Evolutionary conservation across 306 rosid species (phyloP).

Genomic region (cucumber (Cucumis sativus)): Cucumber_9930_V3 NC_026661.2:22349001-22349500

Average conservation of each 20-base stretch:
- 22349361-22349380: slow-evolving; percentile 55
- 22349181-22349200: slow-evolving; percentile 39
- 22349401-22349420: background rate
- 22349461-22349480: slow-evolving; percentile 3
- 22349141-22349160: slow-evolving; percentile 15
- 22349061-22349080: slow-evolving; percentile 37
- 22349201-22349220: slow-evolving; percentile 93
- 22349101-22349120: slow-evolving; percentile 42
- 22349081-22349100: slow-evolving; percentile 22
- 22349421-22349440: slow-evolving; percentile 8
- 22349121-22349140: slow-evolving; percentile 45
- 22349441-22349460: slow-evolving; percentile 22
- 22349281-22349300: slow-evolving; percentile 53
- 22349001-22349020: slow-evolving; percentile 20
- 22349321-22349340: slow-evolving; percentile 72
- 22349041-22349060: slow-evolving; percentile 28
- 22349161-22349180: slow-evolving; percentile 31
- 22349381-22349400: slow-evolving; percentile 25
- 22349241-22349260: background rate
- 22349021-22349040: background rate
- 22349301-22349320: slow-evolving; percentile 69
- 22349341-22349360: slow-evolving; percentile 38
- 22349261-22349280: slow-evolving; percentile 7
- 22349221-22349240: slow-evolving; percentile 21
- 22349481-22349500: background rate